Conservation (phyloP, 202 grass and related monocot species). For the Zizania palustris region DNA sequence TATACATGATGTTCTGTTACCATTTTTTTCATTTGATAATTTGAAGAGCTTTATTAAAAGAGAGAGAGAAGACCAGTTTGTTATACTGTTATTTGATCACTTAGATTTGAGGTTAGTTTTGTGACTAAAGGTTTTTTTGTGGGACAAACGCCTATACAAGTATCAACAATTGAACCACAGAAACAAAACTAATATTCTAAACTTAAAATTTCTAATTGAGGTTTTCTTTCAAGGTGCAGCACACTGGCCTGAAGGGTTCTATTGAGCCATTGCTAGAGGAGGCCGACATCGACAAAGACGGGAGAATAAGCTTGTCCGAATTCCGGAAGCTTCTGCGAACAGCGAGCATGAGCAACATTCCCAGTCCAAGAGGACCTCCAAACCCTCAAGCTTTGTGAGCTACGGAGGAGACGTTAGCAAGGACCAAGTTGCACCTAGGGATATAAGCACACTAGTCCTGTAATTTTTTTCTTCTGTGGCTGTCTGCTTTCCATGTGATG, state of each 20-base stretch:
- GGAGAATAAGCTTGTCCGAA: slow-evolving; percentile 89
- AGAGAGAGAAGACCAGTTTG: not conserved
- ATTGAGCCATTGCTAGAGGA: slow-evolving; percentile 89
- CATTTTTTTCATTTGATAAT: not conserved
- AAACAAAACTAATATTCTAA: not conserved
- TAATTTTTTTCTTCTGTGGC: not conserved
- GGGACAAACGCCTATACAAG: not conserved
- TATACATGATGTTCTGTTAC: slow-evolving; percentile 16
- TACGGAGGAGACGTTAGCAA: not conserved
- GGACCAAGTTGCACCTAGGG: slow-evolving; percentile 13
- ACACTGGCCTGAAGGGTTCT: slow-evolving; percentile 83
- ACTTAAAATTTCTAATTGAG: slow-evolving; percentile 41
- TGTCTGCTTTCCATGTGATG: slow-evolving; percentile 50
- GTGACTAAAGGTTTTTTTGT: slow-evolving; percentile 4
- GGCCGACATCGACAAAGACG: slow-evolving; percentile 92
- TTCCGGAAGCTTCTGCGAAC: slow-evolving; percentile 92
- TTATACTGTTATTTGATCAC: slow-evolving; percentile 8
- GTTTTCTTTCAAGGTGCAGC: slow-evolving; percentile 62
- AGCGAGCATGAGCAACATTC: slow-evolving; percentile 93
- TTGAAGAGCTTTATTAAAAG: not conserved
- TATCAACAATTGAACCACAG: not conserved
- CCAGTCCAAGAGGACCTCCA: slow-evolving; percentile 73
- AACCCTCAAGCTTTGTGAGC: slow-evolving; percentile 55
- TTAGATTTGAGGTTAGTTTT: not conserved
- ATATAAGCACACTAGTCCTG: slow-evolving; percentile 25